These are phyloP conservation scores for Chytriomyces sp. DNA, from an alignment of 192 early-diverging fungal species.

Conservation along the genomic window DNA sequence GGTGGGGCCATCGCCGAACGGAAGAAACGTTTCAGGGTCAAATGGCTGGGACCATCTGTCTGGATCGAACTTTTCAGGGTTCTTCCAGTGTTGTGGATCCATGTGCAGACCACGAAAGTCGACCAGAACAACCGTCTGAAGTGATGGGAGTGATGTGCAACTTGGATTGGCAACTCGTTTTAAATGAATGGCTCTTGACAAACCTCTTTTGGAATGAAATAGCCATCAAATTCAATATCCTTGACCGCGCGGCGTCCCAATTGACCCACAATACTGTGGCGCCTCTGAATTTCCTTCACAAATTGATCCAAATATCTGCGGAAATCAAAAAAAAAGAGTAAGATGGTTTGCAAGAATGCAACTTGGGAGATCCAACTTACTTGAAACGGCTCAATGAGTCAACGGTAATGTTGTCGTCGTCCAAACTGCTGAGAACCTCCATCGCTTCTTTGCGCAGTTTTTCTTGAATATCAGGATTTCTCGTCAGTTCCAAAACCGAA, in stretches of 20 bases:
- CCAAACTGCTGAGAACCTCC: not conserved
- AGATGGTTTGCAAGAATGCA: too few species aligned
- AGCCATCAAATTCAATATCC: constrained; percentile 37
- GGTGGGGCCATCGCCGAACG: constrained; percentile 49
- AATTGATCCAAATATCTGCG: constrained; percentile 48
- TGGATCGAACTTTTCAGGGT: constrained; percentile 48
- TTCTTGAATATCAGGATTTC: constrained; percentile 29
- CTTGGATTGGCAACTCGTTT: too few species aligned
- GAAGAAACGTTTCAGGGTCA: constrained; percentile 45
- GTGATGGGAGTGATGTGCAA: constrained; percentile 19
- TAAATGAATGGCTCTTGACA: too few species aligned
- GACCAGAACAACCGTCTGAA: constrained; percentile 31
- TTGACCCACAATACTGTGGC: constrained; percentile 40
- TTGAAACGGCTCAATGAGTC: constrained; percentile 7
- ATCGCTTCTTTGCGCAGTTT: constrained; percentile 26
- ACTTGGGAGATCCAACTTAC: too few species aligned
- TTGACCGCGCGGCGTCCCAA: not conserved
- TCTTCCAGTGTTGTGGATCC: constrained; percentile 34
- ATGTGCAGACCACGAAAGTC: constrained; percentile 42
- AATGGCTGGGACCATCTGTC: constrained; percentile 42
- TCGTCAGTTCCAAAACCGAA: constrained; percentile 23
- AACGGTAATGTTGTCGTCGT: not conserved
- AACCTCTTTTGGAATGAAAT: too few species aligned
- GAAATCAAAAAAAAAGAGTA: not conserved
- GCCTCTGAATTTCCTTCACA: constrained; percentile 47